Evolutionary conservation across 805 yeast genomes (phyloP).

Genomic region (Hanseniaspora pseudoguilliermondii): DNA sequence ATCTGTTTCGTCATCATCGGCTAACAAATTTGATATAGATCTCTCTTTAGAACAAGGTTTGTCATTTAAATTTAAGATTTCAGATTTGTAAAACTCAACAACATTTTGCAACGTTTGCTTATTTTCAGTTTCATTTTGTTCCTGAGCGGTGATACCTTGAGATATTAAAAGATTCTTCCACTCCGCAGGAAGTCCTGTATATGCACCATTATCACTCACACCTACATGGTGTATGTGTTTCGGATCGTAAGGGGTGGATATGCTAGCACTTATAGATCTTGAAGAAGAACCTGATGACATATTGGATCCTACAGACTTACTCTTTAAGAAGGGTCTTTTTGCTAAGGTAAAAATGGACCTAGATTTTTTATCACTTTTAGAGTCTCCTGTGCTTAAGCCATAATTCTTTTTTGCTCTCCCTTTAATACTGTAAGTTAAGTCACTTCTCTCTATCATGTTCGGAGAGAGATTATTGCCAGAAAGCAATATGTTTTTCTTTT

Average conservation of each 20-base stretch:
- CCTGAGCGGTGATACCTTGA: slow-evolving; percentile 77
- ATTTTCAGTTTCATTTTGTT: slow-evolving; percentile 57
- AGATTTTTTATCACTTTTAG: slow-evolving; percentile 39
- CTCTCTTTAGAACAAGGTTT: slow-evolving; percentile 19
- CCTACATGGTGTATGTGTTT: slow-evolving; percentile 91
- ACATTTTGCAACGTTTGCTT: slow-evolving; percentile 92
- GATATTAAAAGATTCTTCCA: slow-evolving; percentile 79
- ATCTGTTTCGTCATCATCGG: background rate
- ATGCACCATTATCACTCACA: slow-evolving; percentile 73
- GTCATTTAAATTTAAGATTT: slow-evolving; percentile 32
- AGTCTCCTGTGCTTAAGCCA: background rate
- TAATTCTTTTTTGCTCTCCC: slow-evolving; percentile 6
- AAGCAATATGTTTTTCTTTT: background rate
- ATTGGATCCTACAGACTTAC: slow-evolving; percentile 24
- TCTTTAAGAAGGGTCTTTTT: slow-evolving; percentile 19
- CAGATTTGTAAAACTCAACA: slow-evolving; percentile 69
- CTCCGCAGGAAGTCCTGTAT: slow-evolving; percentile 82
- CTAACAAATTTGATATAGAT: background rate
- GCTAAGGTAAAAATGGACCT: slow-evolving; percentile 37
- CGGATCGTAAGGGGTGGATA: slow-evolving; percentile 84
- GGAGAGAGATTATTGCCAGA: background rate
- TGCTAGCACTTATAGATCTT: slow-evolving; percentile 31
- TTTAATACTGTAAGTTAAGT: slow-evolving; percentile 13
- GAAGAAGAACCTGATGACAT: slow-evolving; percentile 29
- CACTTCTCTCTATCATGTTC: background rate